Evolutionary conservation across 177 flowering plant genomes (phyloP), one percentile per base, ranked within the genome.

Genomic region (Telopea speciosissima): DNA sequence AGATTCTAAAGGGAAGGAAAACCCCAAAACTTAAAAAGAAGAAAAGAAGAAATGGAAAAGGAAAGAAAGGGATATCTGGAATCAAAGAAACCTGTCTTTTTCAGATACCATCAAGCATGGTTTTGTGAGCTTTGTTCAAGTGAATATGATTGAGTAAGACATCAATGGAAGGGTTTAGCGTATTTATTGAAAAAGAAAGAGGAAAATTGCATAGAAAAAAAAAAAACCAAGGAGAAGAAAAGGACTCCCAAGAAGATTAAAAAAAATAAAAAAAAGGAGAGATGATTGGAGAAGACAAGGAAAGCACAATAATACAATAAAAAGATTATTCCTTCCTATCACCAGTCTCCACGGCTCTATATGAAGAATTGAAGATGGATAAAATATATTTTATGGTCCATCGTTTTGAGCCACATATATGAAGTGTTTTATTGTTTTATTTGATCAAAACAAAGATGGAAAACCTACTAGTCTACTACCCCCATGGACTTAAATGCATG

Each of bases 271-370:
- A 31, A 31, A 40, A 61, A 66, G 24, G 36, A 60, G 72, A 33
- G 61, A 8, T 1, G 42, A 69, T 36, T 23, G 36, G 56, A 33
- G 72, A 11, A 61, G 66, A 62, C 44, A 21, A 10, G 10, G 60
- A 31, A 40, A 19, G 22, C 21, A 40, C 40, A 14, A 45, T 22
- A 62, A 24, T 24, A 26, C 31, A 33, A 69, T 19, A 59, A 69
- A 69, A 70, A 24, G 65, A 44, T 70, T 62, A 70, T 70, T 70
- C 72, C 42, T 70, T 62, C 66, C 66, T 17, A 17, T 49, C 58
- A n/a, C n/a, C n/a, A n/a, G n/a, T n/a, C n/a, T 36, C 62, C 10
- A 10, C 42, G 22, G 42, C 24, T 62, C 24, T 24, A 66, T 1
- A 12, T 42, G 11, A 11, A 9, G 25, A 7, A 23, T 42, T 66